phyloP scores from a whole-genome alignment of 139 green algal genomes.

The Micractinium sp. region DNA sequence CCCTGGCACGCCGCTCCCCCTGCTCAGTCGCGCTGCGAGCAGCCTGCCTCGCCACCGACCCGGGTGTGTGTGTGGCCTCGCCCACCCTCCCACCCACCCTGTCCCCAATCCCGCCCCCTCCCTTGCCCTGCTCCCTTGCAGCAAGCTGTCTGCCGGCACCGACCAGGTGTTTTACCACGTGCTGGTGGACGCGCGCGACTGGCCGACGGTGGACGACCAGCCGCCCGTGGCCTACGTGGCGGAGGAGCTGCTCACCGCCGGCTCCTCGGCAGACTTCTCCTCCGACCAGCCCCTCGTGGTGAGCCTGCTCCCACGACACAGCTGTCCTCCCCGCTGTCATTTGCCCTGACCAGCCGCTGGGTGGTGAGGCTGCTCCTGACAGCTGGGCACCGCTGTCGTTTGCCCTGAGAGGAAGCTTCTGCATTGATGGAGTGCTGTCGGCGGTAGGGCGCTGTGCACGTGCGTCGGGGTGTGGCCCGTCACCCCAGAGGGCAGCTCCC shows the following conservation, averaged over 20 bases:
- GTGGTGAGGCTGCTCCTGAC: too few relatives aligned
- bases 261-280: constrained; percentile 37
- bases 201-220: constrained; percentile 54
- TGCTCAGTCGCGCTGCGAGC: too few relatives aligned
- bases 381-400: too few relatives aligned
- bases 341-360: neutral
- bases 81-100: neutral
- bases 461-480: too few relatives aligned
- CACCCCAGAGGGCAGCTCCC: too few relatives aligned
- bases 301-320: too few relatives aligned
- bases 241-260: constrained; percentile 64
- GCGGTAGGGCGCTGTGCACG: too few relatives aligned
- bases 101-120: neutral
- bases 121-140: neutral
- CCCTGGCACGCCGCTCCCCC: neutral
- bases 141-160: constrained; percentile 6
- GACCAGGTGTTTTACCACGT: constrained; percentile 65
- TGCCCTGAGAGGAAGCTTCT: too few relatives aligned
- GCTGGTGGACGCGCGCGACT: constrained; percentile 81
- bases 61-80: too few relatives aligned
- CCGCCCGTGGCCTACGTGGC: constrained; percentile 82
- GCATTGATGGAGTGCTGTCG: too few relatives aligned
- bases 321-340: too few relatives aligned
- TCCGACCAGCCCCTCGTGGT: constrained; percentile 20
- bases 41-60: neutral